Evolutionary conservation across 2,329 filamentous ascomycete species (phyloP), one percentile per base, ranked within the genome.

Genomic region (Cladosporium cucumerinum): DNA sequence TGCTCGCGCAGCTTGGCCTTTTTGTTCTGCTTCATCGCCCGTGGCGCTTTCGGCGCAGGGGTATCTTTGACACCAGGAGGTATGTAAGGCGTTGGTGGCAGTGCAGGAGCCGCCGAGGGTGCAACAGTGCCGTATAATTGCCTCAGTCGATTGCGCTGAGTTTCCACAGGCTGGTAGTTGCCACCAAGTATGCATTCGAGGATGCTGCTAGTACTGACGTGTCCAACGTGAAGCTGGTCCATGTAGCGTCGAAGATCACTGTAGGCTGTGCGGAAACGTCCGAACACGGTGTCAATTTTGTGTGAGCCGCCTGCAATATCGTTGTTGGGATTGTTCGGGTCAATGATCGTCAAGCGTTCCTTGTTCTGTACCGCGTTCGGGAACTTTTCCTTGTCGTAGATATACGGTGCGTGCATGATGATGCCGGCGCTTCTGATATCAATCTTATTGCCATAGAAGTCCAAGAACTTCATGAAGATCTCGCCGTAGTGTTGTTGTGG

Each of bases 271-370:
- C 84, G 80, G 75, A 99, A 98, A 14, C 84, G 82, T n/a, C 81
- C 75, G 69, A 91, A 80, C 57, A 97, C 90, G 10, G 85, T 80
- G 0, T 77, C 69, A 8, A 90, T 91, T 69, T 91, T 90, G 54
- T 82, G 84, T 0, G 93, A 95, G 11, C 93, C 93, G 11, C 93
- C 93, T 0, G 95, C 89, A 28, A 99, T 95, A 73, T 99, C 95
- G 75, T 98, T 98, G 28, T 84, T 80, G 0, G 86, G 76, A 65
- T 91, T 90, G 76, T 98, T 97, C 0, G 95, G 95, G 73, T 99
- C 95, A 65, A 97, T 89, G 71, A 99, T 97, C 10, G 89, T 91
- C 1, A 99, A 82, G 1, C 92, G 87, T 59, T 89, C 83, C 16
- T 76, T 86, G 26, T 65, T 68, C 72, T 74, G 76, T 32, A 46